phyloP scores from a whole-genome alignment of 495 filamentous ascomycete species.

The Penicillium odoratum region DNA sequence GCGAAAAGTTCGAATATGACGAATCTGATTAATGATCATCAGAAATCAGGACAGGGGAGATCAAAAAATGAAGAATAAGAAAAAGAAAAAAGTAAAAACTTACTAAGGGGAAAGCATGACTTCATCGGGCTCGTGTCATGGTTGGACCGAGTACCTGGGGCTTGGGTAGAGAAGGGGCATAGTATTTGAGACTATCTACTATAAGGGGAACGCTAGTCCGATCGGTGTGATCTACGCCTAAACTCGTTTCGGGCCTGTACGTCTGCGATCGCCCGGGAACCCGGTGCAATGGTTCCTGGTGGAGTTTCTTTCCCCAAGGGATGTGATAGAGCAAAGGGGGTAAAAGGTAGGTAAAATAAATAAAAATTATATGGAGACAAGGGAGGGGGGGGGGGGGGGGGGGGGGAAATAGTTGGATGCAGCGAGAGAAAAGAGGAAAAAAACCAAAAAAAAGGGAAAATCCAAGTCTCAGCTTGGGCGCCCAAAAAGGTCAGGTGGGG shows the following conservation, averaged over 20 bases:
- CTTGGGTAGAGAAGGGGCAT: slow-evolving; percentile 12
- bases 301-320: slow-evolving; percentile 12
- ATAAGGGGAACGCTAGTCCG: slow-evolving; percentile 13
- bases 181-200: slow-evolving; percentile 20
- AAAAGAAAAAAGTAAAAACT: slow-evolving; percentile 1
- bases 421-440: not conserved
- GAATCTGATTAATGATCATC: slow-evolving; percentile 15
- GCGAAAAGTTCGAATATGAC: slow-evolving; percentile 15
- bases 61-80: not conserved
- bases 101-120: slow-evolving; percentile 8
- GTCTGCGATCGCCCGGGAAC: slow-evolving; percentile 30
- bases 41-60: not conserved
- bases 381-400: not conserved
- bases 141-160: slow-evolving; percentile 14
- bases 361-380: slow-evolving; percentile 1
- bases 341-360: not conserved
- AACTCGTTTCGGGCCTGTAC: slow-evolving; percentile 23
- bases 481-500: not conserved
- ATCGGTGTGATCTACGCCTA: slow-evolving; percentile 26
- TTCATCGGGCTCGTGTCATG: slow-evolving; percentile 18
- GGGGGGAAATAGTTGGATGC: too few species aligned
- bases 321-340: not conserved
- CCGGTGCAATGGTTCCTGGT: slow-evolving; percentile 28
- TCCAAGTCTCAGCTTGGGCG: not conserved
- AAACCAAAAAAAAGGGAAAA: not conserved